These are phyloP conservation scores for Aspergillus costaricaensis DNA, from an alignment of 2,329 filamentous ascomycete genomes.

Conservation along the genomic window DNA sequence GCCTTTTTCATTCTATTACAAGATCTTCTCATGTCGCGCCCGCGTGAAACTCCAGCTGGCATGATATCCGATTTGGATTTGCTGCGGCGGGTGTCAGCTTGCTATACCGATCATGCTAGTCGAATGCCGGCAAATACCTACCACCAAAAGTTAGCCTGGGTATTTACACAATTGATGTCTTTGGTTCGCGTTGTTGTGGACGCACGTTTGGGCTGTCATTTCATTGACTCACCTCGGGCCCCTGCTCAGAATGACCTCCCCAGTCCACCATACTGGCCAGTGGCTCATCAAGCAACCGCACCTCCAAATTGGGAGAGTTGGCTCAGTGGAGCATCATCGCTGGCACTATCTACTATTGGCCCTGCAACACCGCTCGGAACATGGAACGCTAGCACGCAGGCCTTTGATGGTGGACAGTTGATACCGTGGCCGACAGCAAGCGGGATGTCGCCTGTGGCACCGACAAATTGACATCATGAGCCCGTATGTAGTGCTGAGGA, in stretches of 20 bases:
- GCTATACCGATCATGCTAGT: not conserved
- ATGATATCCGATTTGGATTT: not conserved
- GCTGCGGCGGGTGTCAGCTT: constrained; percentile 3
- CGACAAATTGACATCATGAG: not conserved
- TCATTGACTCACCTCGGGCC: not conserved
- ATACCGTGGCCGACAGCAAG: not conserved
- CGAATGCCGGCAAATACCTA: not conserved
- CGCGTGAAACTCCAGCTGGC: not conserved
- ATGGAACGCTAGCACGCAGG: not conserved
- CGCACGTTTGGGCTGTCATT: not conserved
- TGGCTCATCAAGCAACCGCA: not conserved
- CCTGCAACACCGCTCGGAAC: not conserved
- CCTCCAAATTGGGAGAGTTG: constrained; percentile 1
- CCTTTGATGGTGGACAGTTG: not conserved
- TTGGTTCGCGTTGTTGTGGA: not conserved
- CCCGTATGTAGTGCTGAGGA: not conserved
- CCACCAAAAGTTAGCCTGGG: constrained; percentile 3
- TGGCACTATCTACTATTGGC: not conserved
- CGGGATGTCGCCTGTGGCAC: not conserved
- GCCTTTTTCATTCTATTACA: constrained; percentile 1
- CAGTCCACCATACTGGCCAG: not conserved
- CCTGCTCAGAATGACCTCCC: not conserved
- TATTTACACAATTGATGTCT: constrained; percentile 1
- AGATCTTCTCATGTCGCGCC: not conserved
- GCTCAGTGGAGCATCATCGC: not conserved